Evolutionary conservation across 2,329 filamentous ascomycete genomes (phyloP).

Genomic region (Colletotrichum limetticola): DNA sequence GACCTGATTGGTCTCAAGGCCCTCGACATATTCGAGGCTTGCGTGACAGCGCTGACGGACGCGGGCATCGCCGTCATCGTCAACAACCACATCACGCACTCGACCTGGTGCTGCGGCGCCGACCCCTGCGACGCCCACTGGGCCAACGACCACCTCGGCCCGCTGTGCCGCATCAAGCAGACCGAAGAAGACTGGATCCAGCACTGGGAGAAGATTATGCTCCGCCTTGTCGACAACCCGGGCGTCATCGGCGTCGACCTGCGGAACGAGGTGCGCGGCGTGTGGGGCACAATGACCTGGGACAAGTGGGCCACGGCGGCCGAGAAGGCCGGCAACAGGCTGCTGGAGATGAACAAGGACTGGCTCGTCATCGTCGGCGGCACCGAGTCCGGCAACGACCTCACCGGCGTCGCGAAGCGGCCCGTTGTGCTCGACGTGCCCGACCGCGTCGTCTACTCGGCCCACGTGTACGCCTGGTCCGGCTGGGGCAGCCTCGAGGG

Average conservation of each 20-base stretch:
- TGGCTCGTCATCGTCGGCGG: slow-evolving; percentile 78
- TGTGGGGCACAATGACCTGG: slow-evolving; percentile 78
- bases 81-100: slow-evolving; percentile 77
- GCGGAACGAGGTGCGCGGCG: slow-evolving; percentile 74
- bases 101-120: slow-evolving; percentile 76
- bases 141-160: slow-evolving; percentile 72
- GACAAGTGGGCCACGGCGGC: slow-evolving; percentile 71
- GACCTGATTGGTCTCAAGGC: slow-evolving; percentile 68
- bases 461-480: slow-evolving; percentile 77
- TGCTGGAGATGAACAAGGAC: slow-evolving; percentile 68
- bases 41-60: slow-evolving; percentile 68
- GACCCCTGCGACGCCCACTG: slow-evolving; percentile 75
- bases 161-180: slow-evolving; percentile 69
- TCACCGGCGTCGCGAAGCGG: slow-evolving; percentile 63
- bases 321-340: slow-evolving; percentile 69
- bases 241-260: slow-evolving; percentile 74
- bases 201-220: slow-evolving; percentile 75
- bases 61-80: slow-evolving; percentile 72
- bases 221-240: slow-evolving; percentile 65
- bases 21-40: slow-evolving; percentile 70
- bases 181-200: slow-evolving; percentile 74
- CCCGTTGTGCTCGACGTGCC: slow-evolving; percentile 67
- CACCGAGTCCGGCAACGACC: slow-evolving; percentile 74
- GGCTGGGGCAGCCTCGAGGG: slow-evolving; percentile 73
- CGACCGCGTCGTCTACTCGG: slow-evolving; percentile 71